These are phyloP conservation scores for Cadophora malorum DNA, from an alignment of 2,329 filamentous ascomycete genomes.

Conservation along the genomic window DNA sequence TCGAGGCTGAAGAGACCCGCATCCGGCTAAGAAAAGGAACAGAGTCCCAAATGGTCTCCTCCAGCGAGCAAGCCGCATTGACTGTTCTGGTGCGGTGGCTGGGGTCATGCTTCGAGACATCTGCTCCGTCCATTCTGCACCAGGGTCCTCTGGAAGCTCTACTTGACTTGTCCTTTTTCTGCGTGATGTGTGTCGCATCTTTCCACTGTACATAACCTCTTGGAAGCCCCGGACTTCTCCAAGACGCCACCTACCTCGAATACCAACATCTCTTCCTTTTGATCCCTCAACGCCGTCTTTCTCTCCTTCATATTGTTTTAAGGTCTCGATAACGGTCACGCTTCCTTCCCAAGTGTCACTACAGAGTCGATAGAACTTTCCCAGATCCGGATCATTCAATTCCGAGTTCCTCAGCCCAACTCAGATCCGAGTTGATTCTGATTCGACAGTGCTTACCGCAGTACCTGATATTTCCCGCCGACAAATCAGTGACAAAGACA, in stretches of 20 bases:
- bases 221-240: conserved; percentile 8
- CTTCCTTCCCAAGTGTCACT: neutral
- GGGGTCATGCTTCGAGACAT: conserved; percentile 7
- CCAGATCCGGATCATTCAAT: neutral
- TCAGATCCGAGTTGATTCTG: neutral
- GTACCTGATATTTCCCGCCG: neutral
- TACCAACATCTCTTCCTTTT: neutral
- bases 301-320: neutral
- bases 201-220: conserved; percentile 6
- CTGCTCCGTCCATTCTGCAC: neutral
- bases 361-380: neutral
- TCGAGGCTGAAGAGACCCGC: neutral
- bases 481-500: conserved; percentile 23
- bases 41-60: conserved; percentile 1
- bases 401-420: neutral
- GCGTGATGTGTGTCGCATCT: neutral
- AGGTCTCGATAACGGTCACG: neutral
- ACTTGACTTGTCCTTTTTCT: neutral
- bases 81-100: neutral
- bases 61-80: conserved; percentile 15
- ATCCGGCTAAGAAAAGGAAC: conserved; percentile 5
- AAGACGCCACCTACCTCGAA: conserved; percentile 6
- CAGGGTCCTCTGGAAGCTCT: neutral
- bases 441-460: neutral
- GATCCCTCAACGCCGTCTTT: neutral